phyloP scores from a whole-genome alignment of 1,139 yeast species.

The Tardiomyces digboiensis region DNA sequence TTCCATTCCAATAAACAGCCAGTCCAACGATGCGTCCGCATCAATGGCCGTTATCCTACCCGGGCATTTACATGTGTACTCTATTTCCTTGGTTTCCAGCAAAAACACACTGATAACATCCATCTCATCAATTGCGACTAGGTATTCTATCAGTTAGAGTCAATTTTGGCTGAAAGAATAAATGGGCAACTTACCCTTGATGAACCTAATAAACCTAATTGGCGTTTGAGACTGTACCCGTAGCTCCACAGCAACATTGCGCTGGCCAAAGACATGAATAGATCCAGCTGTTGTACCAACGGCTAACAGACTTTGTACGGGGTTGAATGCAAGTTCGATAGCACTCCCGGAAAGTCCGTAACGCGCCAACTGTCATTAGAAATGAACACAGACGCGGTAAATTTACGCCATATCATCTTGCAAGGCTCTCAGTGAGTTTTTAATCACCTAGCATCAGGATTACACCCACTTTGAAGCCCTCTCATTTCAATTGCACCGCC shows the following conservation, averaged over 20 bases:
- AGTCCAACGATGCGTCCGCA: conserved; percentile 81
- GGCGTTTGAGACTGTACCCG: conserved; percentile 33
- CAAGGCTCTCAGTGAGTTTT: too few relatives aligned
- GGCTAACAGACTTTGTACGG: conserved; percentile 80
- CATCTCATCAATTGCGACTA: conserved; percentile 55
- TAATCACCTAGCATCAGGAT: too few relatives aligned
- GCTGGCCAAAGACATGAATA: conserved; percentile 76
- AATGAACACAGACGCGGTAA: background rate
- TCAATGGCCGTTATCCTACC: conserved; percentile 60
- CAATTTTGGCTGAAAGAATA: too few relatives aligned
- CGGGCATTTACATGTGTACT: conserved; percentile 39
- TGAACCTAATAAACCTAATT: conserved; percentile 49
- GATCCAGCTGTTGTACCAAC: conserved; percentile 63
- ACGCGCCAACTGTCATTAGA: conserved; percentile 28
- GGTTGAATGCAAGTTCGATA: conserved; percentile 68
- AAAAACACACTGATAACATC: conserved; percentile 58
- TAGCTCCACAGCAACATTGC: conserved; percentile 67
- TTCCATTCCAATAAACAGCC: conserved; percentile 70
- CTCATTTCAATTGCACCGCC: too few relatives aligned
- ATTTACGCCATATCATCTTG: too few relatives aligned
- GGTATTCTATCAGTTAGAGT: too few relatives aligned
- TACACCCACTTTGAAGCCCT: too few relatives aligned
- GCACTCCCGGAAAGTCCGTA: conserved; percentile 54
- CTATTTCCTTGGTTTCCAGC: conserved; percentile 41
- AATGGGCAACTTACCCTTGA: too few relatives aligned